These are phyloP conservation scores for Spencermartinsiella europaea DNA, from an alignment of 805 yeast species.

Conservation along the genomic window DNA sequence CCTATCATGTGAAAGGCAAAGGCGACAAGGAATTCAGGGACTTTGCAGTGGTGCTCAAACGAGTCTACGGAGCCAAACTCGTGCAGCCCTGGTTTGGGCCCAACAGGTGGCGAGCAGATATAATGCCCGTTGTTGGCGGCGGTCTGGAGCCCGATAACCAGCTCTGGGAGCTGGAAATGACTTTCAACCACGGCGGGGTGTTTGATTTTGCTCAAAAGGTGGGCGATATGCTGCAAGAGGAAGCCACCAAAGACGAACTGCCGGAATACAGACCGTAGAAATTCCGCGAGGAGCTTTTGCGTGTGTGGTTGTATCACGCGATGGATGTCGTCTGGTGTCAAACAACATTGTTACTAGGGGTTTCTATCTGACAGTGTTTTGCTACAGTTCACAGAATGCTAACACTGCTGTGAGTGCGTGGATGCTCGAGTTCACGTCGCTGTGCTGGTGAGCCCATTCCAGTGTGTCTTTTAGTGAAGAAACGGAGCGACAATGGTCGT, in stretches of 20 bases:
- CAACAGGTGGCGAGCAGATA: constrained; percentile 26
- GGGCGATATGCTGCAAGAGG: background rate
- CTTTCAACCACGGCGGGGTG: constrained; percentile 30
- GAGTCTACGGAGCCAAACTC: constrained; percentile 20
- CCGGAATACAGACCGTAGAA: background rate
- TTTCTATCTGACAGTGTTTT: too few species aligned
- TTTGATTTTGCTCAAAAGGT: constrained; percentile 24
- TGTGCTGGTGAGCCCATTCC: too few species aligned
- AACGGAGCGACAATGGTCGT: too few species aligned
- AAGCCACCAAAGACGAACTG: background rate
- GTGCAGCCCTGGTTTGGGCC: constrained; percentile 37
- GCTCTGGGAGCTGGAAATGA: constrained; percentile 24
- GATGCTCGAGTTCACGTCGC: too few species aligned
- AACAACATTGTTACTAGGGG: too few species aligned
- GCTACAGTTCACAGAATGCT: too few species aligned
- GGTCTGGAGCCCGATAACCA: constrained; percentile 23
- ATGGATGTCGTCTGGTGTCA: too few species aligned
- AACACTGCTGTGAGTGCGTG: too few species aligned
- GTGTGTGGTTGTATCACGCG: too few species aligned
- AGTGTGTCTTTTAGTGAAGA: too few species aligned
- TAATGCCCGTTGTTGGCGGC: constrained; percentile 20
- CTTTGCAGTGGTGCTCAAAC: constrained; percentile 21
- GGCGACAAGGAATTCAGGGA: constrained; percentile 28
- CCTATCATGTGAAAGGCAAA: constrained; percentile 24
- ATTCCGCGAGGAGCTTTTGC: background rate